phyloP scores from a whole-genome alignment of 345 rosid genomes.

The Eucalyptus rudis region DNA sequence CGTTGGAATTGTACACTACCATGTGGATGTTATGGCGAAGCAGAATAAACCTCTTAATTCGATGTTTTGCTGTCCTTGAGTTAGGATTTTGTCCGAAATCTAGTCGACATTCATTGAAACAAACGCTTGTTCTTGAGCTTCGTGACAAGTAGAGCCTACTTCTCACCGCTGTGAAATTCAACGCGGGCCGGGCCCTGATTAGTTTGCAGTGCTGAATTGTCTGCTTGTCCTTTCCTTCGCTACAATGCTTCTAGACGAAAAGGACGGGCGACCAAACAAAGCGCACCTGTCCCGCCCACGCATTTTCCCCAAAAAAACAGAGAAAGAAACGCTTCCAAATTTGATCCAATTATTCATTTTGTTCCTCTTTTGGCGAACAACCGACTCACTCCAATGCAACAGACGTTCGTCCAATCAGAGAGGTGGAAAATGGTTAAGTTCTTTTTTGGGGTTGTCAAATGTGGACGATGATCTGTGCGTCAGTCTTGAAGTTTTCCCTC shows the following conservation, averaged over 20 bases:
- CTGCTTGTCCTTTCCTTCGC: not conserved
- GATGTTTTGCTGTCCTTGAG: not conserved
- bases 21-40: not conserved
- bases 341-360: not conserved
- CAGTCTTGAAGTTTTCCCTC: not conserved
- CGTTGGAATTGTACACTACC: not conserved
- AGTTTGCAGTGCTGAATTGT: not conserved
- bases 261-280: not conserved
- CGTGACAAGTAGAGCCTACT: not conserved
- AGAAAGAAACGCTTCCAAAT: not conserved
- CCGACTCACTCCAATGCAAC: not conserved
- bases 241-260: not conserved
- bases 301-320: not conserved
- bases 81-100: not conserved
- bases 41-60: not conserved
- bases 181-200: not conserved
- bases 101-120: not conserved
- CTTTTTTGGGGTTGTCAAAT: not conserved
- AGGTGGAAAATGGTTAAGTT: not conserved
- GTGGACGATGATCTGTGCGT: not conserved
- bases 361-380: not conserved
- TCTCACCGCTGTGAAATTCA: not conserved
- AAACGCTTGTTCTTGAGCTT: not conserved
- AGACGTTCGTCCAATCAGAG: not conserved
- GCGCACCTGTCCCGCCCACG: not conserved